Evolutionary conservation across 306 rosid genomes (phyloP).

Genomic region (Malus orientalis): DNA sequence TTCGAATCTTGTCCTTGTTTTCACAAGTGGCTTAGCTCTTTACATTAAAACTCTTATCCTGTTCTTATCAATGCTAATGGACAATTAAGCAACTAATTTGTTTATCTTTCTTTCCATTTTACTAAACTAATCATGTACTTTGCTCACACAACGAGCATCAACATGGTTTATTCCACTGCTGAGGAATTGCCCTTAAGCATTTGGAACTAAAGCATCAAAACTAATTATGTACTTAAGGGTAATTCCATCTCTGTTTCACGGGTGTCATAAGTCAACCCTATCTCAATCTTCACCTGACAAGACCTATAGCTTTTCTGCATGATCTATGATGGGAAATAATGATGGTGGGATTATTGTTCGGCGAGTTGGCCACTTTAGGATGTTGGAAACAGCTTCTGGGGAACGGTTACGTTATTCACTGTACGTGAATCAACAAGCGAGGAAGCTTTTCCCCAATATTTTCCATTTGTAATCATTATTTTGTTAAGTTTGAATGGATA

Average conservation of each 20-base stretch:
- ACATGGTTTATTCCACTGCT: too few relatives aligned
- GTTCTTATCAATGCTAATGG: not conserved
- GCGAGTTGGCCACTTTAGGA: not conserved
- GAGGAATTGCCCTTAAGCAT: too few relatives aligned
- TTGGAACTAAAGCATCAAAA: too few relatives aligned
- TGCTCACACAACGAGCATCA: too few relatives aligned
- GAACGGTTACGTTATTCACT: too few relatives aligned
- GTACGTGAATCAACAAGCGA: not conserved
- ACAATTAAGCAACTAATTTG: not conserved
- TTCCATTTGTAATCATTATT: too few relatives aligned
- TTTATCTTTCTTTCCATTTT: not conserved
- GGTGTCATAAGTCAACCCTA: too few relatives aligned
- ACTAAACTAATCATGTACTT: too few relatives aligned
- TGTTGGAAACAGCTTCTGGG: not conserved
- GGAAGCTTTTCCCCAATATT: not conserved
- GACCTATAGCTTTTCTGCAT: not conserved
- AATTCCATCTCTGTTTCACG: too few relatives aligned
- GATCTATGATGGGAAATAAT: not conserved
- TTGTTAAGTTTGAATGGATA: too few relatives aligned
- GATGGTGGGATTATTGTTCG: not conserved
- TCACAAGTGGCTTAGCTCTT: not conserved
- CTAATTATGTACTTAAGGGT: too few relatives aligned
- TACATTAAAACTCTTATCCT: not conserved
- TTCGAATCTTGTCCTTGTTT: not conserved
- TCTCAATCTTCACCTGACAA: too few relatives aligned